A percentile compares a stretch with the other conserved stretches of the same genome.
Evolutionary conservation across 2,329 filamentous ascomycete species (phyloP).

Genomic region (Madurella mycetomatis): DNA sequence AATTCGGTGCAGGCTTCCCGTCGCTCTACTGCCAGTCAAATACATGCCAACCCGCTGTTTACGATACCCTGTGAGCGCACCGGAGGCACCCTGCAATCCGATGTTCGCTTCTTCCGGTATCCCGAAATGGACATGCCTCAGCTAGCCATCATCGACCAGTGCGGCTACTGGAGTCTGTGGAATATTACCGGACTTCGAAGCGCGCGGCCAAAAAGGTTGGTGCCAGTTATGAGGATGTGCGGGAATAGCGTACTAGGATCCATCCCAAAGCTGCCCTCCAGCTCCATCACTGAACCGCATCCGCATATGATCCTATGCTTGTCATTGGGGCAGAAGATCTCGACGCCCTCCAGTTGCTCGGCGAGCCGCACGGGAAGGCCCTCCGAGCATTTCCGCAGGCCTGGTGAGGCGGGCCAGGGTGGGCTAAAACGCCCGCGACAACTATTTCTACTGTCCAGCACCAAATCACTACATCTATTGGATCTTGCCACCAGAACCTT

Average conservation of each 20-base stretch:
- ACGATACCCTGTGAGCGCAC: conserved; percentile 49
- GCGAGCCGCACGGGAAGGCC: conserved; percentile 2
- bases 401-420: background rate
- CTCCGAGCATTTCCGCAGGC: background rate
- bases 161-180: conserved; percentile 66
- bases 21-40: conserved; percentile 26
- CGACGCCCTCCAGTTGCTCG: conserved; percentile 5
- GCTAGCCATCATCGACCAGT: conserved; percentile 61
- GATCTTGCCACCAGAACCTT: conserved; percentile 10
- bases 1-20: background rate
- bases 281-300: conserved; percentile 20
- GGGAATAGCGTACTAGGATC: conserved; percentile 38
- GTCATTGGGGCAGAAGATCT: background rate
- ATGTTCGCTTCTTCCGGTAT: conserved; percentile 61
- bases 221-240: conserved; percentile 33
- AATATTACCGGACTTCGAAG: conserved; percentile 43
- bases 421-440: background rate
- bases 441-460: conserved; percentile 19
- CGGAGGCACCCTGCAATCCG: conserved; percentile 52
- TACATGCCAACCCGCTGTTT: conserved; percentile 53
- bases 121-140: conserved; percentile 50
- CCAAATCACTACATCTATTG: conserved; percentile 16
- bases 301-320: conserved; percentile 42
- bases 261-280: conserved; percentile 14
- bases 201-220: conserved; percentile 33